Conservation (phyloP, 83 land plant genomes). For the Thuja plicata region DNA sequence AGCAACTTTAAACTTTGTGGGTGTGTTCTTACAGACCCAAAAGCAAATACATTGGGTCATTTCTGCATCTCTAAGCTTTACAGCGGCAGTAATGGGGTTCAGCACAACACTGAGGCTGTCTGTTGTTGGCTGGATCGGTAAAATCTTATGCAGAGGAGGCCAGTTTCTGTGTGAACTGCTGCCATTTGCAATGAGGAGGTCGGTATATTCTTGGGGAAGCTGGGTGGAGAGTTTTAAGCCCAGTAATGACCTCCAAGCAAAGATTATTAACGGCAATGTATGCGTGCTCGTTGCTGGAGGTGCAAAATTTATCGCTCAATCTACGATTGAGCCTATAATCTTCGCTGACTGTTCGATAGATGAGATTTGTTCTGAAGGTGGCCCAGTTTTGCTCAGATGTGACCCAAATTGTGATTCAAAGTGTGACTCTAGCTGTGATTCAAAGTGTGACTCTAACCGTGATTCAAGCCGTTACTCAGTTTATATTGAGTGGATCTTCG, state of each 20-base stretch:
- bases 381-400: too few relatives aligned
- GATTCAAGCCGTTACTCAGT: too few relatives aligned
- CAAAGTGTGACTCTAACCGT: too few relatives aligned
- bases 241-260: not conserved
- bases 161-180: not conserved
- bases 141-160: not conserved
- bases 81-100: not conserved
- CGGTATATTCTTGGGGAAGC: not conserved
- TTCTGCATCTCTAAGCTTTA: not conserved
- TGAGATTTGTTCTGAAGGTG: too few relatives aligned
- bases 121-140: not conserved
- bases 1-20: not conserved
- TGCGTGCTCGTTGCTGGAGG: not conserved
- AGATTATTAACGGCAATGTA: not conserved
- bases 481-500: too few relatives aligned
- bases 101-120: not conserved
- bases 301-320: not conserved
- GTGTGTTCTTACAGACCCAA: not conserved
- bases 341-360: too few relatives aligned
- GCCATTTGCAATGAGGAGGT: not conserved
- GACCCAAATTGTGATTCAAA: too few relatives aligned
- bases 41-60: conserved; percentile 13
- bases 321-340: not conserved
- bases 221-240: not conserved
- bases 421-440: too few relatives aligned